Evolutionary conservation across 2,329 filamentous ascomycete species (phyloP), one percentile per base, ranked within the genome.

Genomic region (Cladorrhinum sp.): DNA sequence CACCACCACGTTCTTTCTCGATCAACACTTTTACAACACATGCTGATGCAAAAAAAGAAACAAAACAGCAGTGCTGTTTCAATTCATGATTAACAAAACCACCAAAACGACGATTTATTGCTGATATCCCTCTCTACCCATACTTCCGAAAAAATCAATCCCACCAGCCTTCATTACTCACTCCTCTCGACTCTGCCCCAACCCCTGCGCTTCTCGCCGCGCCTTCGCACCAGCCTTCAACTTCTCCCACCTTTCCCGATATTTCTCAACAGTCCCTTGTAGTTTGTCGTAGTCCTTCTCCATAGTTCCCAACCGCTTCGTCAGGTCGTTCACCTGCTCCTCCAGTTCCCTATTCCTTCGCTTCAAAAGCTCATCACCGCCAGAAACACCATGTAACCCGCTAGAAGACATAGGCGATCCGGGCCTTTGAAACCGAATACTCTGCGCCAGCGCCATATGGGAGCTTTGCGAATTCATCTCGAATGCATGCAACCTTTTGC

Each of bases 381-480:
- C 52, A 2, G 7, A 25, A 36, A 49, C 54, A 12, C 63, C 29
- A 12, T 27, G 52, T 2, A 62, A 66, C 10, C 67, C 67, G 53
- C 69, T 69, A 45, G 69, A 55, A 45, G 79, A 64, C 64, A 73
- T 68, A 1, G 85, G 84, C 38, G 84, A 86, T 3, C 79, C 78
- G 1, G 84, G 83, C 13, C 81, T 78, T 75, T 85, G 82, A 5
- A 88, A 73, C n/a, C 85, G 79, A 72, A 86, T 87, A 67, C 91
- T 96, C 72, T 97, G 92, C 13, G 93, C 91, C 32, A 98, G 82
- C 2, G 92, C 91, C 75, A 93, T 85, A 57, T 89, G 91, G 38
- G 90, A 93, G 64, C 88, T 92, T 75, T 98, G 95, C 0, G 92
- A 92, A 68, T 91, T 93, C 41, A 92, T 88, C 75, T 99, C 93